These are phyloP conservation scores for Beauveria scarabaeidicola DNA, from an alignment of 2,329 filamentous ascomycete species.

Conservation along the genomic window DNA sequence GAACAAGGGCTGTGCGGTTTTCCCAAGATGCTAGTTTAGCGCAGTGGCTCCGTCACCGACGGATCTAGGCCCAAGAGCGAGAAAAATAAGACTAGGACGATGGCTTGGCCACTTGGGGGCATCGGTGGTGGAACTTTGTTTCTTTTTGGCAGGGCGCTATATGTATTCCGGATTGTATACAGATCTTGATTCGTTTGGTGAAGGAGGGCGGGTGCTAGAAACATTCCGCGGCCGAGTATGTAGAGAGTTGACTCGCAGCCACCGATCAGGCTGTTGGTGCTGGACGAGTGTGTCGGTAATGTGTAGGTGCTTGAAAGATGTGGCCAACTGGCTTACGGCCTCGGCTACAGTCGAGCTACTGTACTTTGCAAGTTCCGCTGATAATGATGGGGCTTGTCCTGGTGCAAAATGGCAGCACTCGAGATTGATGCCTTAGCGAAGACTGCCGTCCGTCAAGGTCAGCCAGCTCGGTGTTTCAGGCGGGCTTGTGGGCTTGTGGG, in stretches of 20 bases:
- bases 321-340: background rate
- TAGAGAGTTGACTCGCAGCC: background rate
- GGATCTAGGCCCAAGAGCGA: conserved; percentile 1
- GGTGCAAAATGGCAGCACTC: no score
- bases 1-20: background rate
- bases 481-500: background rate
- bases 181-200: background rate
- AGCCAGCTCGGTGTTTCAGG: conserved; percentile 4
- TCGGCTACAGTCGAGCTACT: background rate
- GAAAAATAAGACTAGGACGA: background rate
- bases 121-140: background rate
- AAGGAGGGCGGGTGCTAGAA: no score
- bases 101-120: background rate
- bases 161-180: background rate
- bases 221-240: background rate
- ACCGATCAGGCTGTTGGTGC: background rate
- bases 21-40: background rate
- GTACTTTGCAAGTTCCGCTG: background rate
- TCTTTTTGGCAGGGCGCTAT: background rate
- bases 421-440: no score
- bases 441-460: background rate
- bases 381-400: background rate
- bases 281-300: background rate
- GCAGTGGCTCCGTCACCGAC: conserved; percentile 1
- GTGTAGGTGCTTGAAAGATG: background rate